Percentiles rank a stretch among this genome's conserved stretches.
Conservation (phyloP, 129 eudicot species). For the Tanacetum coccineum region DNA sequence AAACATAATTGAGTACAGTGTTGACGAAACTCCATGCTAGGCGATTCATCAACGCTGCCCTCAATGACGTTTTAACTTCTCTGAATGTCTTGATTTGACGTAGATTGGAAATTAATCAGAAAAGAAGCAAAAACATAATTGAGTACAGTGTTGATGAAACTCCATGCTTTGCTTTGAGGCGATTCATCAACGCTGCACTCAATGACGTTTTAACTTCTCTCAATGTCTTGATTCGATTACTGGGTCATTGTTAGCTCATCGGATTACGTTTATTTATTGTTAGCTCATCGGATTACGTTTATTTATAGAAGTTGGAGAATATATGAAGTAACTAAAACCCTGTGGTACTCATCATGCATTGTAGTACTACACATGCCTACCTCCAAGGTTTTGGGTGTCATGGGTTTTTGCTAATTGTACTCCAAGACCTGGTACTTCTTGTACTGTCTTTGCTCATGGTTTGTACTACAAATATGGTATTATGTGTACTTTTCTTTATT, state of each 20-base stretch:
- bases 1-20: constrained; percentile 67
- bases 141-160: constrained; percentile 57
- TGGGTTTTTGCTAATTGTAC: constrained; percentile 25
- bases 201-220: constrained; percentile 68
- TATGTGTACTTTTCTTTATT: not conserved
- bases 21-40: constrained; percentile 30
- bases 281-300: not conserved
- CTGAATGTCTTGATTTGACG: not conserved
- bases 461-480: constrained; percentile 22
- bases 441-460: constrained; percentile 11
- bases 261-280: not conserved
- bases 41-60: constrained; percentile 96
- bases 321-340: constrained; percentile 6
- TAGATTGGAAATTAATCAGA: constrained; percentile 16
- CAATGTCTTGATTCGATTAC: not conserved
- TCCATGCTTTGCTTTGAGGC: not conserved
- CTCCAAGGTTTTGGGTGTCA: not conserved
- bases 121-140: constrained; percentile 59
- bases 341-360: constrained; percentile 26
- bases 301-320: constrained; percentile 5
- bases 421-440: constrained; percentile 3
- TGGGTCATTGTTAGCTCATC: not conserved
- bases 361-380: constrained; percentile 23
- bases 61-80: constrained; percentile 77
- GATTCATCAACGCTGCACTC: constrained; percentile 99